These are phyloP conservation scores for Pythium aristosporum DNA, from an alignment of 352 stramenopile species.

Conservation along the genomic window DNA sequence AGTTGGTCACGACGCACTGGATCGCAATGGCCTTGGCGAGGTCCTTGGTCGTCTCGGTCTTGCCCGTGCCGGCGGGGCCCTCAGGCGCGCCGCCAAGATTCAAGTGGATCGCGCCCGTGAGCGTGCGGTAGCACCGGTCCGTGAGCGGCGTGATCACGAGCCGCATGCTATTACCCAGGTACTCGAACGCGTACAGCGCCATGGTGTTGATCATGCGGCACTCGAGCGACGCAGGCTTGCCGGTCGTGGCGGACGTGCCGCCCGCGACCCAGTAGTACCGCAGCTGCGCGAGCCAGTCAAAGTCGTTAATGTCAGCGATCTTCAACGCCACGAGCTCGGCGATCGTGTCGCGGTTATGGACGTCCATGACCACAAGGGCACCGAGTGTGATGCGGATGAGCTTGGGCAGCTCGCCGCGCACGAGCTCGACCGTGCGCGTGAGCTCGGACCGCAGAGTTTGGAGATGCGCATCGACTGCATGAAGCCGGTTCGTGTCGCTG, in stretches of 20 bases:
- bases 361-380: slow-evolving; percentile 94
- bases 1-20: slow-evolving; percentile 95
- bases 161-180: slow-evolving; percentile 94
- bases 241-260: slow-evolving; percentile 79
- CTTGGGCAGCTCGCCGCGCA: slow-evolving; percentile 92
- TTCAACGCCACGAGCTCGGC: slow-evolving; percentile 86
- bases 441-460: slow-evolving; percentile 73
- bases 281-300: slow-evolving; percentile 93
- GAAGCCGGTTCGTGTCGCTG: slow-evolving; percentile 27
- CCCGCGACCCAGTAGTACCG: slow-evolving; percentile 92
- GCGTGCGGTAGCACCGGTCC: slow-evolving; percentile 95
- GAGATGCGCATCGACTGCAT: slow-evolving; percentile 62
- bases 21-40: slow-evolving; percentile 93
- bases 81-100: slow-evolving; percentile 92
- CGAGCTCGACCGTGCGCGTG: slow-evolving; percentile 89
- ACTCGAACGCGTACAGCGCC: slow-evolving; percentile 95
- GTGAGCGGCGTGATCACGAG: slow-evolving; percentile 96
- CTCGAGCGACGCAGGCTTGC: slow-evolving; percentile 83
- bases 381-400: slow-evolving; percentile 89
- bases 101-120: slow-evolving; percentile 96
- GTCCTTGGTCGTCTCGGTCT: slow-evolving; percentile 96
- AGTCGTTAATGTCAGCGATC: slow-evolving; percentile 81
- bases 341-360: slow-evolving; percentile 94
- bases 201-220: slow-evolving; percentile 94
- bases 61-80: slow-evolving; percentile 92